A percentile compares a stretch with the other conserved stretches of the same genome.
These are phyloP conservation scores for Calonectria multiphialidica DNA, from an alignment of 2,329 filamentous ascomycete species.

Conservation along the genomic window DNA sequence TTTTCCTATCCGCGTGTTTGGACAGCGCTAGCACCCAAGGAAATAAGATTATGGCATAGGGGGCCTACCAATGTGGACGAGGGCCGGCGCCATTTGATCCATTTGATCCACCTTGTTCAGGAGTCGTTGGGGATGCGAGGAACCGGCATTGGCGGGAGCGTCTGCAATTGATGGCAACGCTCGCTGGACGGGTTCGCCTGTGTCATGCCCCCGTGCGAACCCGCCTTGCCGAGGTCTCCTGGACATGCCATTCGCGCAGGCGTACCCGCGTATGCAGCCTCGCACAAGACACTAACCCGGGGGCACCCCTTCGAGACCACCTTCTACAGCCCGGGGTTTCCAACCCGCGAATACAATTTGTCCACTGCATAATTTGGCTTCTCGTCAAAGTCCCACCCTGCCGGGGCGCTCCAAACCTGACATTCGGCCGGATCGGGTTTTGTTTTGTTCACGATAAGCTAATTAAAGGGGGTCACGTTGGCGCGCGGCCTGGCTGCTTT, in stretches of 20 bases:
- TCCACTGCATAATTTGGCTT: slow-evolving; percentile 3
- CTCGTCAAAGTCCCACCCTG: slow-evolving; percentile 4
- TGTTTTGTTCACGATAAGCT: slow-evolving; percentile 25
- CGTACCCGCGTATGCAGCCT: slow-evolving; percentile 1
- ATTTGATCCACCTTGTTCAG: background rate
- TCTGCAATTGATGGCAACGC: background rate
- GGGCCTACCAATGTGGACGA: slow-evolving; percentile 4
- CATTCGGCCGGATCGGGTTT: slow-evolving; percentile 15
- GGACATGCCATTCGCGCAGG: background rate
- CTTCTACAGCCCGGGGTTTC: background rate
- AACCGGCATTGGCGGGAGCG: background rate
- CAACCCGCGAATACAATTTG: background rate
- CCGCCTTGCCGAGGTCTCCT: background rate
- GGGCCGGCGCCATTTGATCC: background rate
- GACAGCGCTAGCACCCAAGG: slow-evolving; percentile 11
- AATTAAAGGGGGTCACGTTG: slow-evolving; percentile 25
- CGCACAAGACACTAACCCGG: background rate
- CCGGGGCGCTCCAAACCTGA: slow-evolving; percentile 9
- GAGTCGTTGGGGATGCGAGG: background rate
- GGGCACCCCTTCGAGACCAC: background rate
- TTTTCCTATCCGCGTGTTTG: background rate
- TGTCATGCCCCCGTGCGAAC: background rate
- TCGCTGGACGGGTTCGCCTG: background rate
- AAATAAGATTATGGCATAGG: slow-evolving; percentile 15
- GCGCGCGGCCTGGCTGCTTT: background rate